Conservation (phyloP, 1,284 basidiomycete genomes). For the Trametes hirsuta region DNA sequence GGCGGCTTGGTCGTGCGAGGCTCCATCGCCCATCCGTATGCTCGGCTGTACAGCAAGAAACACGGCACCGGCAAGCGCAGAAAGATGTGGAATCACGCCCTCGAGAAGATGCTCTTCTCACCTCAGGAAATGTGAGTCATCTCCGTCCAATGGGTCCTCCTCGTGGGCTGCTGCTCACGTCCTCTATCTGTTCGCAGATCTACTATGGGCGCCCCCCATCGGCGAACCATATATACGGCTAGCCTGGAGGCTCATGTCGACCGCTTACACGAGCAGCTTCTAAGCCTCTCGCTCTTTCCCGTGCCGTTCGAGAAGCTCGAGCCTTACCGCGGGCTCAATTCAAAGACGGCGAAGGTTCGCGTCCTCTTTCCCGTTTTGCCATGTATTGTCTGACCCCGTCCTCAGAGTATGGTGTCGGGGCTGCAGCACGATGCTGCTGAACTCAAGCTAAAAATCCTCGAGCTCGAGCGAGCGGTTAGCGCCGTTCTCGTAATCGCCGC, state of each 20-base stretch:
- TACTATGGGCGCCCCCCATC: conserved; percentile 62
- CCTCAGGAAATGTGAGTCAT: conserved; percentile 62
- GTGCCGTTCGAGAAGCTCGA: conserved; percentile 32
- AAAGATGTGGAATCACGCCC: conserved; percentile 73
- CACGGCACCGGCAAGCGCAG: conserved; percentile 60
- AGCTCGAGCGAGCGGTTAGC: conserved; percentile 67
- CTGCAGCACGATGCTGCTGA: conserved; percentile 65
- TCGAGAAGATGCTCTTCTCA: conserved; percentile 71
- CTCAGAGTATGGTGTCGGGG: conserved; percentile 71
- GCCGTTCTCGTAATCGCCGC: background rate
- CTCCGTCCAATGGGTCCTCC: background rate
- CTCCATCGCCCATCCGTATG: conserved; percentile 63
- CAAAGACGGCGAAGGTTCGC: conserved; percentile 70
- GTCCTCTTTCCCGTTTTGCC: background rate
- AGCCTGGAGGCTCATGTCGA: conserved; percentile 38
- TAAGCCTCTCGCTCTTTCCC: conserved; percentile 26
- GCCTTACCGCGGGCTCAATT: conserved; percentile 45
- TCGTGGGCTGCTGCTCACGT: background rate
- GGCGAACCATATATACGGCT: conserved; percentile 38
- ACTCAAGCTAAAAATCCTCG: conserved; percentile 61
- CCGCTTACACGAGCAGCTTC: conserved; percentile 34
- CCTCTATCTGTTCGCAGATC: conserved; percentile 45
- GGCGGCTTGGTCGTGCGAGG: conserved; percentile 29
- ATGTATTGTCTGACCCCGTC: background rate
- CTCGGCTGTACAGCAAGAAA: conserved; percentile 63